These are phyloP conservation scores for Roridomyces roridus DNA, from an alignment of 768 basidiomycete species.

Conservation along the genomic window DNA sequence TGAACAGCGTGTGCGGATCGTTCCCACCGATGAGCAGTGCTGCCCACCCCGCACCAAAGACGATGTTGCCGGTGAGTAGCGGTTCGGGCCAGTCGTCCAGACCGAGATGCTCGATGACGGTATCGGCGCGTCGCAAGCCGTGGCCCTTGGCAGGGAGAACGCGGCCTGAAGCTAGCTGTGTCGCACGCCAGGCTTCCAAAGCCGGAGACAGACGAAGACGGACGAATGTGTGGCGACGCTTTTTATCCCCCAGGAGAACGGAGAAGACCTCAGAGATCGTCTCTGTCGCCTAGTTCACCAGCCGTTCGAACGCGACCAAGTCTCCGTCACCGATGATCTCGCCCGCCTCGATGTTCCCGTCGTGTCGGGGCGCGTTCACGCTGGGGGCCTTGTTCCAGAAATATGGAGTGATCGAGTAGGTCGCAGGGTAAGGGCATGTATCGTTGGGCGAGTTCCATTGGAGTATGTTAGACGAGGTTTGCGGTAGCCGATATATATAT, in stretches of 20 bases:
- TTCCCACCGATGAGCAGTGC: conserved; percentile 1
- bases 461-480: too few species aligned
- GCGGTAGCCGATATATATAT: too few species aligned
- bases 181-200: background rate
- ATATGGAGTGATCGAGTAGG: too few species aligned
- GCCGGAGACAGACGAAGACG: conserved; percentile 1
- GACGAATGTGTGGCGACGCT: background rate
- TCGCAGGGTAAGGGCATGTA: too few species aligned
- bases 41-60: conserved; percentile 6
- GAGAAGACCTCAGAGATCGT: background rate
- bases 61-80: background rate
- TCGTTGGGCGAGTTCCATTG: too few species aligned
- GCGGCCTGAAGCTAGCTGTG: background rate
- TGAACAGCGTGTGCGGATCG: background rate
- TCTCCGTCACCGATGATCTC: conserved; percentile 8
- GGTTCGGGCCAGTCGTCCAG: background rate
- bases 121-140: background rate
- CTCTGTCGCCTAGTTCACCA: background rate
- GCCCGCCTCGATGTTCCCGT: background rate
- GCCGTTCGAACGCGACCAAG: background rate
- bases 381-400: too few species aligned
- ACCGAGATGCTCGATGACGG: background rate
- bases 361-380: too few species aligned
- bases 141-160: conserved; percentile 9
- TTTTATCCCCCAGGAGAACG: too few species aligned